Conservation (phyloP, 495 filamentous ascomycete genomes). For the Hyaloscypha bicolor region DNA sequence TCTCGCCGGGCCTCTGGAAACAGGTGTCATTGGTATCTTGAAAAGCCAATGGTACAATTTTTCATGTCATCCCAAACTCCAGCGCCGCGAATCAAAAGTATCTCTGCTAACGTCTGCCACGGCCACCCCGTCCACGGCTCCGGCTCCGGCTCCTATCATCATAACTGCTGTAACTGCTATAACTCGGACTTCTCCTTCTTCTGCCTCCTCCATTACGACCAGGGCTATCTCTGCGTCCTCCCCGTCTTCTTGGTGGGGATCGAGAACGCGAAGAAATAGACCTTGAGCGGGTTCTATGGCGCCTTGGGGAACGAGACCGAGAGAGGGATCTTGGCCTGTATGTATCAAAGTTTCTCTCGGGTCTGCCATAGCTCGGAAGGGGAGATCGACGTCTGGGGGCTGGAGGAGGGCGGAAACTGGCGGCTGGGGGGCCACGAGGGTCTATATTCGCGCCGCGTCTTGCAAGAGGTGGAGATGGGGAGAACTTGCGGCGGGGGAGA, state of each 20-base stretch:
- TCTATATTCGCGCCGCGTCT: slow-evolving; percentile 52
- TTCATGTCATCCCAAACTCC: slow-evolving; percentile 26
- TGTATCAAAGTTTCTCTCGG: slow-evolving; percentile 50
- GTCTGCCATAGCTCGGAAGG: slow-evolving; percentile 40
- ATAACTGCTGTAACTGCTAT: slow-evolving; percentile 61
- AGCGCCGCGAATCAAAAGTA: slow-evolving; percentile 10
- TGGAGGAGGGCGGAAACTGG: slow-evolving; percentile 37
- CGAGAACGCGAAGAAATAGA: slow-evolving; percentile 54
- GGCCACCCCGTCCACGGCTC: slow-evolving; percentile 41
- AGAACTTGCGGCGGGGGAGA: slow-evolving; percentile 73
- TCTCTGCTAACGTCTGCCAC: slow-evolving; percentile 31
- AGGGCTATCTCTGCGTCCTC: slow-evolving; percentile 42
- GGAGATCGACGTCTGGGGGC: slow-evolving; percentile 43
- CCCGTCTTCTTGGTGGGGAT: slow-evolving; percentile 51
- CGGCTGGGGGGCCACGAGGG: slow-evolving; percentile 39
- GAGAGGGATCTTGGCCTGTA: slow-evolving; percentile 55
- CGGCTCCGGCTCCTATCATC: slow-evolving; percentile 44
- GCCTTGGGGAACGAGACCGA: slow-evolving; percentile 47
- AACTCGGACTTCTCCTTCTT: slow-evolving; percentile 62
- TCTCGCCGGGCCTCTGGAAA: not conserved
- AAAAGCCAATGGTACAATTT: slow-evolving; percentile 2
- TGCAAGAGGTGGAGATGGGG: slow-evolving; percentile 51
- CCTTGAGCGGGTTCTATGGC: slow-evolving; percentile 43
- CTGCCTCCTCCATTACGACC: slow-evolving; percentile 41
- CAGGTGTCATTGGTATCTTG: slow-evolving; percentile 8